These are phyloP conservation scores for Xerophyta viscosa DNA, from an alignment of 106 monocot species.

Conservation along the genomic window DNA sequence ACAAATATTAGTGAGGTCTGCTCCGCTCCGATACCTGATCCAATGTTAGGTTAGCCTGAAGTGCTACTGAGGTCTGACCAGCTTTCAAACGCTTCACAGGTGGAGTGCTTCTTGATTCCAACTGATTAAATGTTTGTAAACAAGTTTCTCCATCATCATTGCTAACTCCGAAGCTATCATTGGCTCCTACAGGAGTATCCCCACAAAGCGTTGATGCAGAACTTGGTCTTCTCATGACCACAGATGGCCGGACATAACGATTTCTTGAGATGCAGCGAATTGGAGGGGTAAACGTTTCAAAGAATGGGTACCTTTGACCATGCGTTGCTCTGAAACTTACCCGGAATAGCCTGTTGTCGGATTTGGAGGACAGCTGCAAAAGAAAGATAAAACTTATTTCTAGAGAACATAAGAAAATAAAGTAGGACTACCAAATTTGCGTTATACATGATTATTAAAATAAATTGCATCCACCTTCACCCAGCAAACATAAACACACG, in stretches of 20 bases:
- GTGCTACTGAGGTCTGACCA: constrained; percentile 9
- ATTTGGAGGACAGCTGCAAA: constrained; percentile 88
- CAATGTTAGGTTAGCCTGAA: constrained; percentile 19
- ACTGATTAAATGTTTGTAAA: constrained; percentile 10
- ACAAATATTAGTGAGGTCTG: too few relatives aligned
- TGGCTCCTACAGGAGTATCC: constrained; percentile 14
- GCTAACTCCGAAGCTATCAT: constrained; percentile 16
- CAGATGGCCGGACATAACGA: constrained; percentile 23
- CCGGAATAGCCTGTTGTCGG: constrained; percentile 71
- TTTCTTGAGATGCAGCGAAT: constrained; percentile 86
- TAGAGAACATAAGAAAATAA: too few relatives aligned
- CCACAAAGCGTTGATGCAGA: constrained; percentile 11
- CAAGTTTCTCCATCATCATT: constrained; percentile 19
- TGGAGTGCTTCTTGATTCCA: constrained; percentile 16
- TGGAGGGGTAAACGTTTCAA: constrained; percentile 65
- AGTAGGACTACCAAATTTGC: too few relatives aligned
- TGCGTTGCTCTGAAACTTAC: constrained; percentile 37
- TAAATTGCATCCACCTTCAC: too few relatives aligned
- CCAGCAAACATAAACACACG: too few relatives aligned
- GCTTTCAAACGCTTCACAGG: constrained; percentile 29
- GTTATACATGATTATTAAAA: too few relatives aligned
- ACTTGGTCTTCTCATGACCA: constrained; percentile 17
- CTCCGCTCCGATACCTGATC: constrained; percentile 17
- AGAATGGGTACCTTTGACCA: constrained; percentile 59
- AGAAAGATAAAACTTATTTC: too few relatives aligned